Conservation (phyloP, 768 basidiomycete species). For the Kwoniella mangroviensis region DNA sequence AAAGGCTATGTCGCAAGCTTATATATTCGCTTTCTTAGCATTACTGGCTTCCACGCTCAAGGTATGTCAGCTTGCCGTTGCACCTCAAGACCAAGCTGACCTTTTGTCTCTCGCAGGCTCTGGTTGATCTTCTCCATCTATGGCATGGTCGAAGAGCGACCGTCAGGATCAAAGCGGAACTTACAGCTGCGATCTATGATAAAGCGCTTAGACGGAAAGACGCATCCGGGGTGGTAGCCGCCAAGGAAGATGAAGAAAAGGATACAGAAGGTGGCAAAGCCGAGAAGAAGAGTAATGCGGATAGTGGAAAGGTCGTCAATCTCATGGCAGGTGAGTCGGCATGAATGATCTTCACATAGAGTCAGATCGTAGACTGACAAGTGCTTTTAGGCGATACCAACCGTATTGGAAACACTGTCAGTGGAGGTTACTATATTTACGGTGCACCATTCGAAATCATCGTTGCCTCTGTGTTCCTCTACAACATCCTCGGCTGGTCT, state of each 20-base stretch:
- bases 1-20: constrained; percentile 67
- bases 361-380: neutral
- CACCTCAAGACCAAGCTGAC: constrained; percentile 1
- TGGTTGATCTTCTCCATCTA: constrained; percentile 54
- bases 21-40: constrained; percentile 76
- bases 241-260: constrained; percentile 33
- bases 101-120: constrained; percentile 17
- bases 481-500: constrained; percentile 68
- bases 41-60: constrained; percentile 69
- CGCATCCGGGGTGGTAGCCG: constrained; percentile 71
- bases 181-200: constrained; percentile 74
- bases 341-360: neutral
- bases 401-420: constrained; percentile 42
- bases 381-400: constrained; percentile 36
- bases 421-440: constrained; percentile 39
- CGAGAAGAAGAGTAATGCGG: constrained; percentile 65
- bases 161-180: constrained; percentile 73
- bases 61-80: constrained; percentile 45
- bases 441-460: constrained; percentile 74
- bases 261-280: constrained; percentile 55
- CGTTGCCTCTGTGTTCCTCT: constrained; percentile 74
- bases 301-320: constrained; percentile 87
- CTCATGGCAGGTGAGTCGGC: constrained; percentile 67
- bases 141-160: constrained; percentile 76
- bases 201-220: constrained; percentile 83